phyloP scores from a whole-genome alignment of 2,329 filamentous ascomycete species.

The Alternaria brassicicola region DNA sequence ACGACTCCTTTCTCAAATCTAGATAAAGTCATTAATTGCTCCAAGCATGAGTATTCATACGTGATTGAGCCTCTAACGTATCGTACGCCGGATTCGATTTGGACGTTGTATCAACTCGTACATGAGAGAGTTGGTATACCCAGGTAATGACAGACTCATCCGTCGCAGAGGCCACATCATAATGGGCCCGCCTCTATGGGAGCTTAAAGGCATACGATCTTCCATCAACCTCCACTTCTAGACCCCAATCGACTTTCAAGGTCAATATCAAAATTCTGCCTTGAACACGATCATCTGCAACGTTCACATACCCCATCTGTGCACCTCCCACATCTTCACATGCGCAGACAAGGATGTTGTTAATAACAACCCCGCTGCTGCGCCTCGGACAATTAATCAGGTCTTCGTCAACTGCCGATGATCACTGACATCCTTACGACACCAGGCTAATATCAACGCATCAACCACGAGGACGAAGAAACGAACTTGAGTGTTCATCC shows the following conservation, averaged over 20 bases:
- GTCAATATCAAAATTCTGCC: neutral
- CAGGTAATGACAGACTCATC: neutral
- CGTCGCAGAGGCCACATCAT: neutral
- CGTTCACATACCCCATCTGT: neutral
- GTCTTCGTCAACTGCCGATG: slow-evolving; percentile 20
- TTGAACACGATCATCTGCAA: neutral
- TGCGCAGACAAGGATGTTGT: too few species aligned
- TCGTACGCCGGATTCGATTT: neutral
- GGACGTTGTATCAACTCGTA: neutral
- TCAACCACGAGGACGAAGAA: neutral
- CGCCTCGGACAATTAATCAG: slow-evolving; percentile 20
- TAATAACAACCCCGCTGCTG: neutral
- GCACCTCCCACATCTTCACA: neutral
- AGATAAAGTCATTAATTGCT: too few species aligned
- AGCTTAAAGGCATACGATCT: neutral
- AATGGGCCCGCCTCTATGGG: neutral
- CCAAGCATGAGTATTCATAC: too few species aligned
- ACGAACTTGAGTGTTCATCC: neutral
- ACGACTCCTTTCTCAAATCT: too few species aligned
- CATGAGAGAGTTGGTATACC: neutral
- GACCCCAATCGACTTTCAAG: neutral
- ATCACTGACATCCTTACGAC: neutral
- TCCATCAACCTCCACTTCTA: neutral
- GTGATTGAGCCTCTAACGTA: too few species aligned
- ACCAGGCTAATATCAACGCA: neutral